Base-by-base conservation (phyloP, 2,329 filamentous ascomycete genomes). In the Botrytis galanthina region DNA sequence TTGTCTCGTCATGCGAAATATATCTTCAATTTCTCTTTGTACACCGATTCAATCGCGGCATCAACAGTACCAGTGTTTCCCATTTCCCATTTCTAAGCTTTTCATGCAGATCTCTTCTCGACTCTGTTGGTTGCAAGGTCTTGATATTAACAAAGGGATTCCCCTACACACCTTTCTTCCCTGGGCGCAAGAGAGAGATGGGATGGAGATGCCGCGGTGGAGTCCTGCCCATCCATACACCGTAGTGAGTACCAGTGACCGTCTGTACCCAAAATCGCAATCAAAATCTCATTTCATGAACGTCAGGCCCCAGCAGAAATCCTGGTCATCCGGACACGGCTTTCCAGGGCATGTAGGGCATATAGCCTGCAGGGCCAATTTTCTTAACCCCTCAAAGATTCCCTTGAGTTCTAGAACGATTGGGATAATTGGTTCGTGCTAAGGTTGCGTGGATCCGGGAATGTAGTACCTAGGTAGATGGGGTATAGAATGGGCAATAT, bases 361-460 rank as follows among this genome's bases (percentile, higher is more conserved):
- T 39, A 4, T n/a, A 64, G 29, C 12, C 42, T 64, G 14, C 12
- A 48, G 63, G 63, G 44, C 44, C 44, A 66, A 18, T n/a, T 29
- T 57, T 67, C 32, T 35, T 3, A 35, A 37, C 32, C 63, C 63
- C 32, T 51, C 63, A 18, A 67, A 26, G 20, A 32, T 67, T 63
- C 61, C 22, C 48, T 48, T 12, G 35, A n/a, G 63, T 67, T 67
- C 63, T 67, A 67, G 63, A 67, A 35, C 63, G 26, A 44, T 29
- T 42, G n/a, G 29, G 57, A 59, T 32, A 7, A 64, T 46, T 64
- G 61, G 61, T 64, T 44, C 39, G 61, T 44, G 39, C 61, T n/a
- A 44, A 44, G 42, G 39, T 35, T 37, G 32, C 29, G 29, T 61
- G 59, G 59, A 61, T 39, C 59, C 35, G 59, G 59, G 35, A 6